Evolutionary conservation across 495 filamentous ascomycete species (phyloP).

Genomic region (Lepraria neglecta): DNA sequence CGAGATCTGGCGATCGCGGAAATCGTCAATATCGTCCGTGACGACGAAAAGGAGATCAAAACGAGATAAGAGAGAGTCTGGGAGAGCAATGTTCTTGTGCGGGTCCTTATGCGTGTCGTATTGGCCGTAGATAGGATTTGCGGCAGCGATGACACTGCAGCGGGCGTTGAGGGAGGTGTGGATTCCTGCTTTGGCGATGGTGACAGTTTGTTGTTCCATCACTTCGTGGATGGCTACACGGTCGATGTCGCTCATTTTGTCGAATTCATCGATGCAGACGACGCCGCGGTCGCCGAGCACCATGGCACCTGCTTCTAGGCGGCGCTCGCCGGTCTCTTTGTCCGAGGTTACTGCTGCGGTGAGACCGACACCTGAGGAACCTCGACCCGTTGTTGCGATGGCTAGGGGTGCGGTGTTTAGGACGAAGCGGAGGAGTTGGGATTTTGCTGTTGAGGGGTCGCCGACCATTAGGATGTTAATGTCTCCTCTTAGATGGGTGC

Average conservation of each 20-base stretch:
- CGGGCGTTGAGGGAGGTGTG: slow-evolving; percentile 96
- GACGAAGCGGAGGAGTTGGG: slow-evolving; percentile 93
- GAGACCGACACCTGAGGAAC: slow-evolving; percentile 96
- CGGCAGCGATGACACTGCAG: slow-evolving; percentile 93
- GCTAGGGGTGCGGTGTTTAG: slow-evolving; percentile 95
- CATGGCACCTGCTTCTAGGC: slow-evolving; percentile 97
- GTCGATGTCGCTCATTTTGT: slow-evolving; percentile 99
- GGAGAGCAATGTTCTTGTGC: slow-evolving; percentile 95
- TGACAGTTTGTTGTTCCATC: slow-evolving; percentile 99
- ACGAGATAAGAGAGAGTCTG: slow-evolving; percentile 94
- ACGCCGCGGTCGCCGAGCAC: slow-evolving; percentile 95
- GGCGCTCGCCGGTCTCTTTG: slow-evolving; percentile 93
- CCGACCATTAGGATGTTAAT: slow-evolving; percentile 99
- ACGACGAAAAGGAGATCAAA: slow-evolving; percentile 98
- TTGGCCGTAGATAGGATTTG: slow-evolving; percentile 96
- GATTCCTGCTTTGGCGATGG: slow-evolving; percentile 97
- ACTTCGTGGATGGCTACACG: slow-evolving; percentile 99
- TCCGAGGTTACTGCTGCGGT: slow-evolving; percentile 94
- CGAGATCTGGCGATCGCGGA: slow-evolving; percentile 81
- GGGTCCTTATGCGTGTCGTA: slow-evolving; percentile 99
- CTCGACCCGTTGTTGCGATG: slow-evolving; percentile 94
- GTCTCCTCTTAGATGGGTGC: slow-evolving; percentile 94
- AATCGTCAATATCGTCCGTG: slow-evolving; percentile 95
- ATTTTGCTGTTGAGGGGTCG: slow-evolving; percentile 98
- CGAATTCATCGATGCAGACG: slow-evolving; percentile 99